These are phyloP conservation scores for Pythium aphanidermatum DNA, from an alignment of 352 stramenopile genomes.

Conservation along the genomic window DNA sequence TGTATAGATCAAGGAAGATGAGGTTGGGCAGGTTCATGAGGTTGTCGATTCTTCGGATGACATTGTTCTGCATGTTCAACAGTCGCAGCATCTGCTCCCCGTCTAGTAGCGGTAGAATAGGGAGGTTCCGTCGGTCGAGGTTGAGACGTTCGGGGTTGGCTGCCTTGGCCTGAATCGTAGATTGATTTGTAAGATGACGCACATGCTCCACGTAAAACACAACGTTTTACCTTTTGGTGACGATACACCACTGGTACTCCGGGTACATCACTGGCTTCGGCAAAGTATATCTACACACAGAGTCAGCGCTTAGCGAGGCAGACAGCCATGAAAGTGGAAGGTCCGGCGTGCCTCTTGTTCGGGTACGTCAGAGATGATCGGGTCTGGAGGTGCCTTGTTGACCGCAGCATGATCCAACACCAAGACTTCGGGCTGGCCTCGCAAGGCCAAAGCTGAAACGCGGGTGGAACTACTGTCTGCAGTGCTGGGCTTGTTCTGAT, in stretches of 20 bases:
- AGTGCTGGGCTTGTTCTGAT: conserved; percentile 11
- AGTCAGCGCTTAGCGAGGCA: no score
- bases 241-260: conserved; percentile 69
- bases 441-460: not conserved
- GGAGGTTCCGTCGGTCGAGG: conserved; percentile 79
- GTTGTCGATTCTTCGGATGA: conserved; percentile 82
- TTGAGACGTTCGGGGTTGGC: conserved; percentile 85
- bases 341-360: conserved; percentile 61
- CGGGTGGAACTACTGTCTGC: conserved; percentile 3
- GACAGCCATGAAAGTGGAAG: no score
- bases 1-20: conserved; percentile 92
- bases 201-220: no score
- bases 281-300: conserved; percentile 60
- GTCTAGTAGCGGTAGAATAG: conserved; percentile 80
- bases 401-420: conserved; percentile 7
- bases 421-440: conserved; percentile 20
- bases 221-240: conserved; percentile 63
- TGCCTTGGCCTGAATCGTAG: conserved; percentile 58
- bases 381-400: conserved; percentile 11
- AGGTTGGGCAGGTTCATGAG: conserved; percentile 81
- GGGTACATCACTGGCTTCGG: conserved; percentile 55
- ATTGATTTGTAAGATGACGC: no score
- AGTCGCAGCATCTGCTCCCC: conserved; percentile 85
- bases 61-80: conserved; percentile 91
- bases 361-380: conserved; percentile 6